Evolutionary conservation across 345 rosid species (phyloP).

Genomic region (Gossypium sturtianum): DNA sequence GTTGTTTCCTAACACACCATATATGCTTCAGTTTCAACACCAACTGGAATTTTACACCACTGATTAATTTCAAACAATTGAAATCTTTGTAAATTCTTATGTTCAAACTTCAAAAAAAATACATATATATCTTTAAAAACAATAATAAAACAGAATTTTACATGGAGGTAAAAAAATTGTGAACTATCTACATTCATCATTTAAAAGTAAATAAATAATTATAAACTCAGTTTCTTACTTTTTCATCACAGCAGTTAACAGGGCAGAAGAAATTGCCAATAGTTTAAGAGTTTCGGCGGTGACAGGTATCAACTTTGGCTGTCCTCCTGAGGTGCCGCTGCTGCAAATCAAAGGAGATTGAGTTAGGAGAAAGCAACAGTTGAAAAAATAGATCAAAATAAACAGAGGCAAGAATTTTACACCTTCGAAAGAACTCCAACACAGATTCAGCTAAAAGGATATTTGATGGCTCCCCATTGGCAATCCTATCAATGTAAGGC

Average conservation of each 20-base stretch:
- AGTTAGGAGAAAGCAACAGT: background rate
- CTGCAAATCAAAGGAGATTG: slow-evolving; percentile 33
- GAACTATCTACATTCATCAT: too few species aligned
- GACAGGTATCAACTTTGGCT: slow-evolving; percentile 82
- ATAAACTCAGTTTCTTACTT: slow-evolving; percentile 35
- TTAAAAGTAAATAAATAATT: background rate
- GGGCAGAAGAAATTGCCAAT: slow-evolving; percentile 51
- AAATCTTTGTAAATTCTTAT: too few species aligned
- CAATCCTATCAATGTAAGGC: slow-evolving; percentile 25
- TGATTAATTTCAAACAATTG: too few species aligned
- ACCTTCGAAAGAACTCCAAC: slow-evolving; percentile 58
- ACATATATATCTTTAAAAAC: too few species aligned
- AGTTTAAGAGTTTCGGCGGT: slow-evolving; percentile 59
- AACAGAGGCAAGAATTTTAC: background rate
- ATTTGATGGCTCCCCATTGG: slow-evolving; percentile 46
- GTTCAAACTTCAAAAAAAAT: too few species aligned
- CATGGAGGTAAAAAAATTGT: too few species aligned
- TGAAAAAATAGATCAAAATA: background rate
- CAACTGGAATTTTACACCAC: too few species aligned
- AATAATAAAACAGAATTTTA: too few species aligned
- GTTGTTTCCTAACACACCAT: too few species aligned
- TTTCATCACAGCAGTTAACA: slow-evolving; percentile 68
- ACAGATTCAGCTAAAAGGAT: slow-evolving; percentile 64
- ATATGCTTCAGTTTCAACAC: too few species aligned
- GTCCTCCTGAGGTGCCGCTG: slow-evolving; percentile 84